These are phyloP conservation scores for Spiraea crenata DNA, from an alignment of 331 rosid species.

Conservation along the genomic window DNA sequence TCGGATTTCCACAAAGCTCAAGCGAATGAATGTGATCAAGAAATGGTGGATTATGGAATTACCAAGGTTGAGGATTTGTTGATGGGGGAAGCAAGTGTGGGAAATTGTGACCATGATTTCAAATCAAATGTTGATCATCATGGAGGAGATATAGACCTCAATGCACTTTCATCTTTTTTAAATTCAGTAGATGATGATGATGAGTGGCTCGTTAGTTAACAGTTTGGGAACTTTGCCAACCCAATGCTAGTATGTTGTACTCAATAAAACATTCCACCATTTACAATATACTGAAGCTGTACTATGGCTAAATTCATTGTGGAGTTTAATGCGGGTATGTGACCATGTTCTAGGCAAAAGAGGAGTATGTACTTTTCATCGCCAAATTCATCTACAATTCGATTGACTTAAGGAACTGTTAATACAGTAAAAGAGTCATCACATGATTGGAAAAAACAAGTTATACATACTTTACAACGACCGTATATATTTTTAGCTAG, in stretches of 20 bases:
- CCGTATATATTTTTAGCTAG: too few species aligned
- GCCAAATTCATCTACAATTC: too few species aligned
- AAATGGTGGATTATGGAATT: neutral
- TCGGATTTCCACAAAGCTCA: neutral
- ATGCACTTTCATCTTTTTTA: constrained; percentile 12
- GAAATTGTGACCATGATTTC: neutral
- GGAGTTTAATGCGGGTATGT: too few species aligned
- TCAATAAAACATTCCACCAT: neutral
- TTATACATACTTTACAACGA: too few species aligned
- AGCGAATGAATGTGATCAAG: neutral
- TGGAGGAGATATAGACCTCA: neutral
- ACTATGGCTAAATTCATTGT: too few species aligned
- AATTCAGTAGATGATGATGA: constrained; percentile 3
- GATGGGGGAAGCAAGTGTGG: neutral
- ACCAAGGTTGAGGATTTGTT: constrained; percentile 3
- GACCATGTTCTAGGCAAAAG: too few species aligned
- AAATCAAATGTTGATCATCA: neutral
- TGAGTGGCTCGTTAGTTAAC: neutral
- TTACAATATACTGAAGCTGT: too few species aligned
- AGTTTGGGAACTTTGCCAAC: neutral
- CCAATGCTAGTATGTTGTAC: neutral
- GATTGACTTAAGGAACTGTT: too few species aligned
- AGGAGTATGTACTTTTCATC: too few species aligned
- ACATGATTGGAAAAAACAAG: too few species aligned
- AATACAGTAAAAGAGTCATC: too few species aligned